Base-by-base conservation (phyloP, 2,329 filamentous ascomycete genomes). In the Colletotrichum tropicicola region DNA sequence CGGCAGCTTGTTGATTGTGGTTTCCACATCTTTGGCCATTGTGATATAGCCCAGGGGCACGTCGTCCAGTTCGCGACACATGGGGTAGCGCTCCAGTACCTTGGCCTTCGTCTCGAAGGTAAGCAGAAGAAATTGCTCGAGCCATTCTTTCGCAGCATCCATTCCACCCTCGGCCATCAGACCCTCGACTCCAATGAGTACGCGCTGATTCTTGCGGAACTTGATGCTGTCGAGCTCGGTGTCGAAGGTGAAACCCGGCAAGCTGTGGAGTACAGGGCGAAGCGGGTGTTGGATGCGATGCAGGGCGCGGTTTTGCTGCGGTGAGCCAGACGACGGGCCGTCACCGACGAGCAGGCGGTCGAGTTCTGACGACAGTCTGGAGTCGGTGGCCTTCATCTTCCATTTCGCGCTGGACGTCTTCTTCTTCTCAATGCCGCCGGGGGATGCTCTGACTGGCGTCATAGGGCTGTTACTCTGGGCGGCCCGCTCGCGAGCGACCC, bases 291-390 rank as follows among this genome's bases (percentile, higher is more conserved):
- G 49, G 8, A 54, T 28, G 17, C 37, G 37, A 21, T 59, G 32
- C 6, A 39, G 17, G n/a, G 43, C 30, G 12, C 21, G 15, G 5
- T 25, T n/a, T n/a, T n/a, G n/a, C n/a, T n/a, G n/a, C n/a, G n/a
- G n/a, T n/a, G n/a, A n/a, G n/a, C n/a, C n/a, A n/a, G 8, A n/a
- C 1, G 57, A 15, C 25, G 41, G 10, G 12, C 19, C 30, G 5
- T 65, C 51, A 30, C 58, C 57, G 15, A 65, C 43, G 15, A 51
- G 57, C 3, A 65, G 44, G 7, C 58, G 49, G 5, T 65, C 49
- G 19, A 65, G 30, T 21, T 55, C 62, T 0, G 27, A 30, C 4
- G 57, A 61, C 17, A 65, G 58, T 6, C n/a, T 62, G 12, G 35
- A 25, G 5, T 65, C 49, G 4, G 49, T 49, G 13, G 28, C 51